A percentile compares a stretch with the other conserved stretches of the same genome.
Conservation (phyloP, 176 grass and related monocot species). For the Juncus inflexus region DNA sequence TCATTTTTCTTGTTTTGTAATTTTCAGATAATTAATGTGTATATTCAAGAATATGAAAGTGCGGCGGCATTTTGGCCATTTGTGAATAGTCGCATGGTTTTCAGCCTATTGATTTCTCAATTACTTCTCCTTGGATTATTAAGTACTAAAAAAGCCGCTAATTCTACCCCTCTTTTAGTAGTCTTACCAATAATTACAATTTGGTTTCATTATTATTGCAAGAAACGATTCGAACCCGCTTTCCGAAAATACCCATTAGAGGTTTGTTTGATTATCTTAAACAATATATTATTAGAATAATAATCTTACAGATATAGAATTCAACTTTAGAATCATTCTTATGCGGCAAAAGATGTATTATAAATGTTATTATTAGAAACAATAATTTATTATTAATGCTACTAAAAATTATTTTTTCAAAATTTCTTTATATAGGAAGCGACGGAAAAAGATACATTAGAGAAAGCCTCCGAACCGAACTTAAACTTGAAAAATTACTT, state of each 20-base stretch:
- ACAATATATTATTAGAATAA: too few species aligned
- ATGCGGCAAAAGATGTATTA: too few species aligned
- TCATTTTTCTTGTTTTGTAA: too few species aligned
- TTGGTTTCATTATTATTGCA: constrained; percentile 96
- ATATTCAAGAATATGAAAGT: constrained; percentile 96
- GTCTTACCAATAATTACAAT: constrained; percentile 73
- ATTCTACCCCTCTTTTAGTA: constrained; percentile 79
- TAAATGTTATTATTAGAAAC: too few species aligned
- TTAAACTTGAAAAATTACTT: constrained; percentile 74
- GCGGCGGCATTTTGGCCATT: constrained; percentile 87
- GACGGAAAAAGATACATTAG: constrained; percentile 85
- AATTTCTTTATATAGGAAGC: constrained; percentile 50
- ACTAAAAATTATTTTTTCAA: too few species aligned
- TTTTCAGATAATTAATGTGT: constrained; percentile 94
- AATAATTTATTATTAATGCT: too few species aligned
- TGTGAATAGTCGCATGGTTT: constrained; percentile 81
- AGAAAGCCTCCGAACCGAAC: constrained; percentile 64
- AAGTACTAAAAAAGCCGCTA: constrained; percentile 73
- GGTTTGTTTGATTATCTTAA: constrained; percentile 27
- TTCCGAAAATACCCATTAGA: constrained; percentile 91
- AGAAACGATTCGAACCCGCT: constrained; percentile 80
- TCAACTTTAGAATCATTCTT: too few species aligned
- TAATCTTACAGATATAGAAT: too few species aligned
- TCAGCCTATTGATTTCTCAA: constrained; percentile 81
- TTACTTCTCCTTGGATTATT: constrained; percentile 71